These are phyloP conservation scores for Meyerozyma smithsonii DNA, from an alignment of 1,139 yeast genomes.

Conservation along the genomic window DNA sequence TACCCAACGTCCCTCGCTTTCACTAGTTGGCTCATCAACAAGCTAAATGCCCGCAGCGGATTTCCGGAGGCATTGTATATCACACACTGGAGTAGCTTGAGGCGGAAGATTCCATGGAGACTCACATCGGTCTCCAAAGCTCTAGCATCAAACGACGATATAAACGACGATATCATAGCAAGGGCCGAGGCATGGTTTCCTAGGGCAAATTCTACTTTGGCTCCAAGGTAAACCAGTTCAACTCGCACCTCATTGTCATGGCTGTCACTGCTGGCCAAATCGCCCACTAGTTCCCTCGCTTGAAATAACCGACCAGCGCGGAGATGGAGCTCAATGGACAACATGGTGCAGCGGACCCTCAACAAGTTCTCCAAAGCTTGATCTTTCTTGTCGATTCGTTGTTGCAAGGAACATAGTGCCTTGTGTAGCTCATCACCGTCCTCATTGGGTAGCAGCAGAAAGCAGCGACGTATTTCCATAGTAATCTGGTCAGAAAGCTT, in stretches of 20 bases:
- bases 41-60: slow-evolving; percentile 38
- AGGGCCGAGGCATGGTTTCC: slow-evolving; percentile 34
- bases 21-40: slow-evolving; percentile 41
- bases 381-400: slow-evolving; percentile 13
- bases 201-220: slow-evolving; percentile 13
- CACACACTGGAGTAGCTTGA: slow-evolving; percentile 41
- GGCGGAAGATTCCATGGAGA: slow-evolving; percentile 35
- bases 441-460: slow-evolving; percentile 32
- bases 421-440: slow-evolving; percentile 25
- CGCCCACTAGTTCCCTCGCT: slow-evolving; percentile 19
- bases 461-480: slow-evolving; percentile 34
- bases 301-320: slow-evolving; percentile 30
- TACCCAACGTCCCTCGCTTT: slow-evolving; percentile 39
- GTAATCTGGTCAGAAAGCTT: slow-evolving; percentile 34
- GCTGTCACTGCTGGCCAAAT: slow-evolving; percentile 13
- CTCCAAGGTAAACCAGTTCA: neutral
- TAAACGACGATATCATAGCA: neutral
- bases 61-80: slow-evolving; percentile 34
- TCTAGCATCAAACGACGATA: slow-evolving; percentile 17
- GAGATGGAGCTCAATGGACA: slow-evolving; percentile 33
- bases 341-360: slow-evolving; percentile 12
- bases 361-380: neutral
- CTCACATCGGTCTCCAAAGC: slow-evolving; percentile 21
- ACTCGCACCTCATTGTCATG: neutral
- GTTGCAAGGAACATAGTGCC: slow-evolving; percentile 23